Conservation (phyloP, 176 grass and related monocot genomes). For the Oryza glumipatula region DNA sequence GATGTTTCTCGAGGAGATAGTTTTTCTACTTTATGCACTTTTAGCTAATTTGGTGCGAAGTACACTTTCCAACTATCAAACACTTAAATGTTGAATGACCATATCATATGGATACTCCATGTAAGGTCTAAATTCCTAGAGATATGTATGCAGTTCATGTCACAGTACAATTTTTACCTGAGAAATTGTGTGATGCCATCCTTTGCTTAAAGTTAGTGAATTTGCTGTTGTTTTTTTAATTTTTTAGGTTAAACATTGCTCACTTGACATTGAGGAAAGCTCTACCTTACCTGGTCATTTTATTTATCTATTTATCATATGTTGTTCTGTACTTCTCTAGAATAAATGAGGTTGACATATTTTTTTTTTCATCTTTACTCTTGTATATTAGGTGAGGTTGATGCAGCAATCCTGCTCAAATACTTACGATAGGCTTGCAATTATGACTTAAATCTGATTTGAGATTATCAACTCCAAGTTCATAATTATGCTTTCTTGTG, state of each 20-base stretch:
- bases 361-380: background rate
- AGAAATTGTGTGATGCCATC: background rate
- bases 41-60: background rate
- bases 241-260: constrained; percentile 23
- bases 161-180: background rate
- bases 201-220: background rate
- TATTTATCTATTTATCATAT: background rate
- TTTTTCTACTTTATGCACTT: constrained; percentile 7
- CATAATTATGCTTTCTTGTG: constrained; percentile 29
- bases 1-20: background rate
- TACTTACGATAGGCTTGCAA: background rate
- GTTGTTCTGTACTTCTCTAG: background rate
- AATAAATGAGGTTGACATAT: background rate
- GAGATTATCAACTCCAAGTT: background rate
- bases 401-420: background rate
- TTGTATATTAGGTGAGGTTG: constrained; percentile 34
- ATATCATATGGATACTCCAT: background rate
- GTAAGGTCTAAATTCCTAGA: background rate
- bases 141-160: background rate
- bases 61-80: constrained; percentile 17
- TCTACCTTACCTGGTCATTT: background rate
- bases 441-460: constrained; percentile 26
- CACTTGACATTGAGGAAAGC: background rate
- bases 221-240: background rate
- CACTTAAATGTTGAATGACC: background rate